These are phyloP conservation scores for Gracilaria vermiculophylla DNA, from an alignment of 23 red algal genomes.

Conservation along the genomic window DNA sequence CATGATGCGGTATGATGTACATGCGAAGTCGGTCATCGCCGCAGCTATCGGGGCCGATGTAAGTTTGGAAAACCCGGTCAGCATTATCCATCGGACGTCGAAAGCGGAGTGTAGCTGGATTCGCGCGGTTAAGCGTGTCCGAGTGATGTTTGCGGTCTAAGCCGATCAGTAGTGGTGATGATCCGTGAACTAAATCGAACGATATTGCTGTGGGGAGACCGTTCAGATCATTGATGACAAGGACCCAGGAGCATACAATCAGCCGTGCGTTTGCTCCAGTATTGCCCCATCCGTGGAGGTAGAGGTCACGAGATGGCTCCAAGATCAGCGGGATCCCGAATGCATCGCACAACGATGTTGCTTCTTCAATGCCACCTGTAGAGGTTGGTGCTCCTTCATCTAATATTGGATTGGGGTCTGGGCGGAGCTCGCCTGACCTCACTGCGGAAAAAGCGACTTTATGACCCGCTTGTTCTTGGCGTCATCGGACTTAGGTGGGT, in stretches of 20 bases:
- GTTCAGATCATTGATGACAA: slow-evolving; percentile 31
- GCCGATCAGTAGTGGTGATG: background rate
- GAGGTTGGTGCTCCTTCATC: slow-evolving; percentile 54
- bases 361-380: slow-evolving; percentile 17
- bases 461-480: too few species aligned
- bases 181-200: background rate
- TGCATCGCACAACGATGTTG: slow-evolving; percentile 1
- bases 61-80: background rate
- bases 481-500: background rate
- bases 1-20: too few species aligned
- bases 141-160: background rate
- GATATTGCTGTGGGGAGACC: background rate
- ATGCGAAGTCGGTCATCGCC: too few species aligned
- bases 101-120: background rate
- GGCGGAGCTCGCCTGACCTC: background rate
- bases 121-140: background rate
- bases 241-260: slow-evolving; percentile 1
- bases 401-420: slow-evolving; percentile 31
- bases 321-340: slow-evolving; percentile 11
- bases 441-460: slow-evolving; percentile 41
- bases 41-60: too few species aligned
- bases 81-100: slow-evolving; percentile 12
- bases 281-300: slow-evolving; percentile 19
- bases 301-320: background rate
- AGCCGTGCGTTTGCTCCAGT: background rate